Base-by-base conservation (phyloP, 441 rosid genomes). In the Cnidoscolus chayamansa region DNA sequence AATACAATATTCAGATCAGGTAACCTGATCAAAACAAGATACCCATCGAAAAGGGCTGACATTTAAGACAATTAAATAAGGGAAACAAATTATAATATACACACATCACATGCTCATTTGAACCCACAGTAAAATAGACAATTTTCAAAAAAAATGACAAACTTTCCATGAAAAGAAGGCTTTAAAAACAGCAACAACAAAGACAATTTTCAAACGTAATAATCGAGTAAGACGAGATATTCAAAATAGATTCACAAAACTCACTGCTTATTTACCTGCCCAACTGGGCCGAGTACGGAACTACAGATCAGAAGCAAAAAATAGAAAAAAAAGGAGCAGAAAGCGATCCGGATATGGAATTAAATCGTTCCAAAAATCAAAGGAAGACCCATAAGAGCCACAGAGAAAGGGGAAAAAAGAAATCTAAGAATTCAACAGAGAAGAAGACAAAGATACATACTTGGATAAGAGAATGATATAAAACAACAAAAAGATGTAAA, bases 391-490 rank as follows among this genome's bases (percentile, higher is more conserved):
- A 58, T 65, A 0, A 32, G 11, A 66, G 50, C 6, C 25, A 16
- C 17, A 31, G 15, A 30, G 10, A 60, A 73, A 47, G 57, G n/a
- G 12, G 32, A 57, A 48, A 43, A 53, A 40, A 63, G 72, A 75
- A 72, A 66, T 10, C 5, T 10, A 69, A 71, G 54, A 65, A 60
- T 4, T 40, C 45, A n/a, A 60, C 31, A 32, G 65, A 65, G 73
- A 71, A 67, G 64, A 51, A 17, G 78, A 81, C 65, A 57, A n/a
- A 63, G 66, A 79, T 64, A 58, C 12, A 35, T 11, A 56, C 15
- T 4, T 31, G 2, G 59, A 54, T 13, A 19, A 58, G 50, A 47
- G 10, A 45, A n/a, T 58, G 10, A 45, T 10, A 2, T 37, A 5
- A 40, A 40, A 4, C 45, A 3, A 40, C 6, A 40, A 40, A 40